Evolutionary conservation across 257 asterid genomes (phyloP), one percentile per base, ranked within the genome.

Genomic region (Henckelia pumila): DNA sequence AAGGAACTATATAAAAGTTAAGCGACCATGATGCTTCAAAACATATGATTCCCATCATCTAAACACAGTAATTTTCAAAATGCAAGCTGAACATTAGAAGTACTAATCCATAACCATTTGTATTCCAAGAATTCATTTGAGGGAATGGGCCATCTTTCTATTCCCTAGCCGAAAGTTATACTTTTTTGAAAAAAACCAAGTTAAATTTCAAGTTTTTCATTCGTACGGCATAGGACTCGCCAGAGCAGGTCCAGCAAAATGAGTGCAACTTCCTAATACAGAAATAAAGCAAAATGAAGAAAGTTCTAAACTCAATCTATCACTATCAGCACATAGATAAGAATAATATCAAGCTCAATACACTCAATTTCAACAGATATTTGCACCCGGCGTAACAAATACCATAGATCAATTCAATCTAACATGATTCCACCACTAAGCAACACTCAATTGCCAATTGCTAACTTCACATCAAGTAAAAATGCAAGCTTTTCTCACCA

Each of bases 401-500:
- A 32, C 21, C 70, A 69, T 28, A 73, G 49, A 16, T 40, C 56
- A 66, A 13, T 22, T 20, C 61, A 69, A 66, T 24, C 62, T 73
- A 69, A 66, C 40, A 69, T 8, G 67, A 74, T 56, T 33, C 25
- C 25, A 55, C 70, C 58, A 58, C 7, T 4, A 11, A 59, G 50
- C 26, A 56, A 16, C 69, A 80, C 53, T 58, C 14, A 59, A 47
- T 17, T 0, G 26, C 8, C 29, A 58, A 55, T 5, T 11, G 14
- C 19, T 28, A 28, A 8, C 25, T 22, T 60, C 24, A 69, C 22
- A 53, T 37, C 1, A 24, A 26, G 47, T 44, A 58, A 60, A 24
- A 24, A 29, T 63, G 32, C 28, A 33, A 59, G 58, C 53, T 28
- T 71, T 71, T 56, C 73, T 73, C 73, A 76, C 84, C 75, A 70